Evolutionary conservation across 2,329 filamentous ascomycete genomes (phyloP).

Genomic region (Fusarium goolgardi): DNA sequence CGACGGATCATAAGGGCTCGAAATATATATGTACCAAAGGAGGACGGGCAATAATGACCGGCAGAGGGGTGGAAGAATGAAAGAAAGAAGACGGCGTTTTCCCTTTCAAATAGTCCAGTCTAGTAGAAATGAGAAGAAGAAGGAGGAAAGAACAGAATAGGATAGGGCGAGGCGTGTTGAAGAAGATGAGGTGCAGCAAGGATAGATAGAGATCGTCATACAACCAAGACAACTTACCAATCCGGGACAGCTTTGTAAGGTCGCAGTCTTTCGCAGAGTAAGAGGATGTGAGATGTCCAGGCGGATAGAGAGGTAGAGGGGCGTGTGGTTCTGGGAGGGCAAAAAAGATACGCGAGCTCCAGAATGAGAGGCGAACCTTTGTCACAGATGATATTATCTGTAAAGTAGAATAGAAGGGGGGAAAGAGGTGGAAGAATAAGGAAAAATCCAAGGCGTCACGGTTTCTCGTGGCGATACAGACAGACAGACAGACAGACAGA

Average conservation of each 20-base stretch:
- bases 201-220: conserved; percentile 45
- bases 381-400: background rate
- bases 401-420: background rate
- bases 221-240: conserved; percentile 43
- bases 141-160: background rate
- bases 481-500: background rate
- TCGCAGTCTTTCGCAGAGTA: background rate
- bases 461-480: conserved; percentile 10
- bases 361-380: conserved; percentile 9
- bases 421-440: background rate
- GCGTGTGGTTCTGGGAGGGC: background rate
- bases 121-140: background rate
- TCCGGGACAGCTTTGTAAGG: conserved; percentile 34
- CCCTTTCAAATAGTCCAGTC: conserved; percentile 8
- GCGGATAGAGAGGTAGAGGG: conserved; percentile 8
- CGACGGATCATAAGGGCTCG: background rate
- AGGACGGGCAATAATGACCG: conserved; percentile 5
- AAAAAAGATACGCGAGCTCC: conserved; percentile 25
- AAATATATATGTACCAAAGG: conserved; percentile 9
- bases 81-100: conserved; percentile 20
- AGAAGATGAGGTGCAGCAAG: conserved; percentile 32
- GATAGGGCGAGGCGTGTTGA: conserved; percentile 8
- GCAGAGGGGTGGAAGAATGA: conserved; percentile 16
- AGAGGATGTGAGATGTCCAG: conserved; percentile 7
- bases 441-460: conserved; percentile 37